phyloP scores from a whole-genome alignment of 2,329 filamentous ascomycete genomes.

The Neonectria punicea region DNA sequence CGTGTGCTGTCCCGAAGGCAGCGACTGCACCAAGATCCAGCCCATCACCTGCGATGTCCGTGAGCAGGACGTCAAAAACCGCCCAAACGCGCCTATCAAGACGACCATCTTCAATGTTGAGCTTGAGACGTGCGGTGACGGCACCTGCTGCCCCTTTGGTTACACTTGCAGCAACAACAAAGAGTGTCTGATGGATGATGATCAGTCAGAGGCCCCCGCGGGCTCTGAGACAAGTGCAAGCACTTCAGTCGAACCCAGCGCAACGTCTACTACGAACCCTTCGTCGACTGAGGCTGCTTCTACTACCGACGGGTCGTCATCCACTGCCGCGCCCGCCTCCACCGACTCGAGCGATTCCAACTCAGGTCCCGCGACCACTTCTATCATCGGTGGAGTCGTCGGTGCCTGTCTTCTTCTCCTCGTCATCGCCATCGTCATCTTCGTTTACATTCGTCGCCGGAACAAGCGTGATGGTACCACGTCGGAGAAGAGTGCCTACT shows the following conservation, averaged over 20 bases:
- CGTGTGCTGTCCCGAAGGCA: conserved; percentile 73
- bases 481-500: conserved; percentile 35
- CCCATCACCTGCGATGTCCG: conserved; percentile 72
- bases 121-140: conserved; percentile 66
- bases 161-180: conserved; percentile 68
- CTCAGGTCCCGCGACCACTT: conserved; percentile 48
- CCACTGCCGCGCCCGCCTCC: conserved; percentile 28
- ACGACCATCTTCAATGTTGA: conserved; percentile 69
- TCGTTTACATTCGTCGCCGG: conserved; percentile 53
- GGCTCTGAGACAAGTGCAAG: conserved; percentile 40
- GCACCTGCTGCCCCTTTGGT: conserved; percentile 76
- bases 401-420: conserved; percentile 57
- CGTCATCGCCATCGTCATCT: conserved; percentile 51
- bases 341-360: conserved; percentile 24
- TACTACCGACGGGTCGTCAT: conserved; percentile 29
- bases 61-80: conserved; percentile 67
- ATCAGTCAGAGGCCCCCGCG: conserved; percentile 58
- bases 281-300: conserved; percentile 37
- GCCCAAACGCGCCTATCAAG: conserved; percentile 71
- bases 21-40: conserved; percentile 68
- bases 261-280: conserved; percentile 35
- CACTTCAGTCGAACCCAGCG: conserved; percentile 31
- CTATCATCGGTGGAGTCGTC: conserved; percentile 59
- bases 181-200: conserved; percentile 62
- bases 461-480: conserved; percentile 30